A percentile compares a stretch with the other conserved stretches of the same genome.
Evolutionary conservation across 495 filamentous ascomycete genomes (phyloP).

Genomic region (Bombardia bombarda): DNA sequence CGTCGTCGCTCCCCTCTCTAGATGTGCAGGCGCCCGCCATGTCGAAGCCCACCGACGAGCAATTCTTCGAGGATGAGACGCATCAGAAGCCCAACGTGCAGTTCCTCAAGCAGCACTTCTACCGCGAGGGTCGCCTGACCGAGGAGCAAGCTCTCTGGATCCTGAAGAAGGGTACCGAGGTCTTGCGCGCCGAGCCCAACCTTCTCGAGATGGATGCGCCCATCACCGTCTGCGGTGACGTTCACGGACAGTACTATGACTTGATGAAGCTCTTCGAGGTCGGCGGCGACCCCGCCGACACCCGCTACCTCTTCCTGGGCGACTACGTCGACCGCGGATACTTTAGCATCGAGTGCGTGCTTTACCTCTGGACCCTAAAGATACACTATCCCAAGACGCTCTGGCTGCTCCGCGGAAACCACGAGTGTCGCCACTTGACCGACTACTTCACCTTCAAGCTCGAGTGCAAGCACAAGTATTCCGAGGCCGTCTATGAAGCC

Average conservation of each 20-base stretch:
- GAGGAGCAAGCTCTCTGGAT: slow-evolving; percentile 98
- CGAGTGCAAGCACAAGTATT: slow-evolving; percentile 99
- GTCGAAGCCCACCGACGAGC: slow-evolving; percentile 77
- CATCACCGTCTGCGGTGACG: slow-evolving; percentile 97
- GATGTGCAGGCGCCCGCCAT: slow-evolving; percentile 96
- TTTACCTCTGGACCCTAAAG: slow-evolving; percentile 96
- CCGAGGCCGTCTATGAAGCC: slow-evolving; percentile 90
- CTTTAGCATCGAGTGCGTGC: slow-evolving; percentile 97
- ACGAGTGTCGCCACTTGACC: slow-evolving; percentile 96
- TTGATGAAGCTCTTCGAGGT: slow-evolving; percentile 99
- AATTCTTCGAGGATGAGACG: slow-evolving; percentile 65
- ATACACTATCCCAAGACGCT: slow-evolving; percentile 98
- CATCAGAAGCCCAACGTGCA: slow-evolving; percentile 81
- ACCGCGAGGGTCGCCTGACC: slow-evolving; percentile 91
- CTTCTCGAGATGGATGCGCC: slow-evolving; percentile 98
- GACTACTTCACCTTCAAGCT: slow-evolving; percentile 99
- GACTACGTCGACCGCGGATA: slow-evolving; percentile 98
- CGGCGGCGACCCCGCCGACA: slow-evolving; percentile 92
- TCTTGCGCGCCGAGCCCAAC: slow-evolving; percentile 83
- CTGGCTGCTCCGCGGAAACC: slow-evolving; percentile 94
- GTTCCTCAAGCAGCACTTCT: slow-evolving; percentile 97
- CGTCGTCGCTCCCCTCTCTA: slow-evolving; percentile 25
- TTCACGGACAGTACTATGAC: slow-evolving; percentile 90
- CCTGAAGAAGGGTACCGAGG: slow-evolving; percentile 71
- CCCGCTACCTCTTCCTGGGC: slow-evolving; percentile 90